These are phyloP conservation scores for Claviceps pazoutovae DNA, from an alignment of 2,329 filamentous ascomycete species.

Conservation along the genomic window DNA sequence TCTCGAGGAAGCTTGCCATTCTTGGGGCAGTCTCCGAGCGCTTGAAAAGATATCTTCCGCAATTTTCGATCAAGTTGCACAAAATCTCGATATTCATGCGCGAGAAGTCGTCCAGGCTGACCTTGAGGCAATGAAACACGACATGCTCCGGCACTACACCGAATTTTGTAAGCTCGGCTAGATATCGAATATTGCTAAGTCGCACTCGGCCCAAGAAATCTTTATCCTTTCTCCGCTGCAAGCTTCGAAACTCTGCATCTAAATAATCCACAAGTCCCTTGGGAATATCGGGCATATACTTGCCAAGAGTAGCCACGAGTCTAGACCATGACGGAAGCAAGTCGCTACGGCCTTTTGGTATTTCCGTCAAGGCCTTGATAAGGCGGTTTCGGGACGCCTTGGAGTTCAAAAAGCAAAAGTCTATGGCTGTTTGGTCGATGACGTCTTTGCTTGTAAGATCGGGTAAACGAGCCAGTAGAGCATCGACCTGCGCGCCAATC, in stretches of 20 bases:
- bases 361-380: conserved; percentile 83
- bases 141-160: conserved; percentile 96
- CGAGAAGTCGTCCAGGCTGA: conserved; percentile 93
- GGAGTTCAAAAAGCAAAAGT: conserved; percentile 97
- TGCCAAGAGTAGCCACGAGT: conserved; percentile 80
- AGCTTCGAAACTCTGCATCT: conserved; percentile 90
- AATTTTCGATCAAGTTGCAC: conserved; percentile 89
- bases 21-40: conserved; percentile 86
- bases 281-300: conserved; percentile 88
- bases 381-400: conserved; percentile 93
- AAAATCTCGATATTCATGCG: conserved; percentile 99
- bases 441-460: conserved; percentile 84
- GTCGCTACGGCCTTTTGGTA: conserved; percentile 87
- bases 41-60: conserved; percentile 81
- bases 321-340: conserved; percentile 85
- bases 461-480: conserved; percentile 72
- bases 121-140: conserved; percentile 96
- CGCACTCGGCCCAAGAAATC: conserved; percentile 92
- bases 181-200: conserved; percentile 89
- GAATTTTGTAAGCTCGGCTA: conserved; percentile 95
- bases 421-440: conserved; percentile 83
- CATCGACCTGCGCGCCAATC: conserved; percentile 91
- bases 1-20: conserved; percentile 90
- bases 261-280: conserved; percentile 84
- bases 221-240: conserved; percentile 93